Evolutionary conservation across 2,329 filamentous ascomycete genomes (phyloP), one percentile per base, ranked within the genome.

Genomic region (Alternaria rosae): DNA sequence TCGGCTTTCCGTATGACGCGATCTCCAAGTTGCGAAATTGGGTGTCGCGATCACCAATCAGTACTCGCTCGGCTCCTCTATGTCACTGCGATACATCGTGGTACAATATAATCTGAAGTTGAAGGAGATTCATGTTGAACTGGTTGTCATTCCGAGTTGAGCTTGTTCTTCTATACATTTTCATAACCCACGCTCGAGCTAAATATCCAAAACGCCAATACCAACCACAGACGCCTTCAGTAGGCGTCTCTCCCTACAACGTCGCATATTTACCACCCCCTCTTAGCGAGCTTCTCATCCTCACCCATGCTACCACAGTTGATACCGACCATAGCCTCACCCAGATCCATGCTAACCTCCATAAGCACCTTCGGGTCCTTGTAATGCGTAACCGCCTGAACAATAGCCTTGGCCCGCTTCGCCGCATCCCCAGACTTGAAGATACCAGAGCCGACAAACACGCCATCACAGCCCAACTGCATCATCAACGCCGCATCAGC

Each of bases 401-500:
- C 95, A 74, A 99, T 98, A 38, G 95, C 95, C 84, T 90, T 92
- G 13, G 95, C 95, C 63, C 95, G 86, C 88, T 94, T 92, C 45
- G 90, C 89, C 21, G 95, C 92, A 80, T 98, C 91, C 17, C 94
- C 94, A 6, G 89, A 92, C 88, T 98, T 98, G 88, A 99, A 99
- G 81, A 98, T 98, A 26, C 95, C 95, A 60, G 89, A 93, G 26
- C 95, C 95, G 35, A 99, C 95, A 78, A 99, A 99, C 35, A 99
- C 95, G 61, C 95, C 95, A 76, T 99, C 95, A 77, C 95, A 98
- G 63, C 95, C 95, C 67, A 99, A 85, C 85, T 98, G 94, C 95
- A 99, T 99, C 94, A 99, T 92, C 83, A 99, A 85, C 3, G 95
- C 95, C 0, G 95, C 95, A 81, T 99, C 95, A 0, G 95, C 95